Conservation (phyloP, 2,329 filamentous ascomycete species). For the Clonostachys sp. region DNA sequence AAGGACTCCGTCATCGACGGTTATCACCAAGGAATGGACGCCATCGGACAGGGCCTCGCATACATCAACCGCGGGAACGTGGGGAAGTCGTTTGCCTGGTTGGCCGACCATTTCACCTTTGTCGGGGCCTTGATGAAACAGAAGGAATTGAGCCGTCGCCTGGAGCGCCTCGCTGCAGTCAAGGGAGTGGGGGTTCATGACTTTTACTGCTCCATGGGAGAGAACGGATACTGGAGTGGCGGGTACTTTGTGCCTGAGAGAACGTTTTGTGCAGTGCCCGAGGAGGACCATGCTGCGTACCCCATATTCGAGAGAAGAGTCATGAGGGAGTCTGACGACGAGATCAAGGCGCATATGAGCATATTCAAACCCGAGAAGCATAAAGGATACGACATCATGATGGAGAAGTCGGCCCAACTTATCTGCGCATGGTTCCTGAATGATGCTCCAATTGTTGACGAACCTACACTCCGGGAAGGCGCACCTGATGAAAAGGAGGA, state of each 20-base stretch:
- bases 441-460: slow-evolving; percentile 38
- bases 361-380: slow-evolving; percentile 62
- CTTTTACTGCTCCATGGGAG: slow-evolving; percentile 72
- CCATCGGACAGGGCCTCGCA: slow-evolving; percentile 47
- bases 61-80: slow-evolving; percentile 55
- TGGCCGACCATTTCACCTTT: slow-evolving; percentile 80
- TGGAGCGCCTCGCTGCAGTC: slow-evolving; percentile 57
- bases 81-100: slow-evolving; percentile 70
- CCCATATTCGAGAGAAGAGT: slow-evolving; percentile 46
- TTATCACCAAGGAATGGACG: slow-evolving; percentile 42
- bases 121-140: slow-evolving; percentile 74
- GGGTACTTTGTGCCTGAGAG: slow-evolving; percentile 60
- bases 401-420: slow-evolving; percentile 50
- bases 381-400: slow-evolving; percentile 59
- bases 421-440: slow-evolving; percentile 53
- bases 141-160: slow-evolving; percentile 64
- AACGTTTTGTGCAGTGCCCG: slow-evolving; percentile 74
- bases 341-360: slow-evolving; percentile 67
- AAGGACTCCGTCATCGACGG: slow-evolving; percentile 40
- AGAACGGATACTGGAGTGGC: slow-evolving; percentile 60
- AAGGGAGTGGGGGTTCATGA: slow-evolving; percentile 67
- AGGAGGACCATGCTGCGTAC: slow-evolving; percentile 27
- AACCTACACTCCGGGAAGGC: slow-evolving; percentile 35
- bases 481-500: slow-evolving; percentile 19
- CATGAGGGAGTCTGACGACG: slow-evolving; percentile 63